A percentile compares a stretch with the other conserved stretches of the same genome.
phyloP scores from a whole-genome alignment of 2,329 filamentous ascomycete species.

The Aureobasidium sp. region DNA sequence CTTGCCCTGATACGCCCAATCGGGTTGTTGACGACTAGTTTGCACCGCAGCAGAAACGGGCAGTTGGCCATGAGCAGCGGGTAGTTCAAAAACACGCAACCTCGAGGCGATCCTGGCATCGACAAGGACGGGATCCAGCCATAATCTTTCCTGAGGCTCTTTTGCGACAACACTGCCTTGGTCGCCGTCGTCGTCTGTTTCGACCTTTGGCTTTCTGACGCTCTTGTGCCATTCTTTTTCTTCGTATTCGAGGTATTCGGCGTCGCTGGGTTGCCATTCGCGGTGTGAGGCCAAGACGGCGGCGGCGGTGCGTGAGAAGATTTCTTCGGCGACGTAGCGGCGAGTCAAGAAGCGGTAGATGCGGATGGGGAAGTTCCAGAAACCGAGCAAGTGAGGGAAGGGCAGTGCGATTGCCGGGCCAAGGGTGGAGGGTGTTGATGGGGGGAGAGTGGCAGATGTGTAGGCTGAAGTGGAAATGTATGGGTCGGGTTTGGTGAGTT shows the following conservation, averaged over 20 bases:
- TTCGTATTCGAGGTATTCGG: slow-evolving; percentile 58
- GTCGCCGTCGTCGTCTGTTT: slow-evolving; percentile 43
- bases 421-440: slow-evolving; percentile 61
- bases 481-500: slow-evolving; percentile 57
- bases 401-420: slow-evolving; percentile 64
- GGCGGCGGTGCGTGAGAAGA: slow-evolving; percentile 81
- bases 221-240: slow-evolving; percentile 80
- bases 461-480: slow-evolving; percentile 73
- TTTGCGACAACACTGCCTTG: slow-evolving; percentile 34
- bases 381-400: slow-evolving; percentile 87
- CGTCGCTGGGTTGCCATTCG: slow-evolving; percentile 55
- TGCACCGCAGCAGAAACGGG: neutral
- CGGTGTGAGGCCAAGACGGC: slow-evolving; percentile 60
- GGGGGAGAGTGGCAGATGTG: slow-evolving; percentile 55
- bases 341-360: slow-evolving; percentile 83
- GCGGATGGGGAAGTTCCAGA: slow-evolving; percentile 80
- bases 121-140: slow-evolving; percentile 65
- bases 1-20: neutral
- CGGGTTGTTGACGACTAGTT: neutral
- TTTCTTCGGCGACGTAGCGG: slow-evolving; percentile 74
- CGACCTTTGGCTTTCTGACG: slow-evolving; percentile 47
- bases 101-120: slow-evolving; percentile 68
- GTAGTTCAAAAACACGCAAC: slow-evolving; percentile 74
- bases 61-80: slow-evolving; percentile 21
- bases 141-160: slow-evolving; percentile 42